Conservation (phyloP, 2,329 filamentous ascomycete species). For the Aspergillus chevalieri region DNA sequence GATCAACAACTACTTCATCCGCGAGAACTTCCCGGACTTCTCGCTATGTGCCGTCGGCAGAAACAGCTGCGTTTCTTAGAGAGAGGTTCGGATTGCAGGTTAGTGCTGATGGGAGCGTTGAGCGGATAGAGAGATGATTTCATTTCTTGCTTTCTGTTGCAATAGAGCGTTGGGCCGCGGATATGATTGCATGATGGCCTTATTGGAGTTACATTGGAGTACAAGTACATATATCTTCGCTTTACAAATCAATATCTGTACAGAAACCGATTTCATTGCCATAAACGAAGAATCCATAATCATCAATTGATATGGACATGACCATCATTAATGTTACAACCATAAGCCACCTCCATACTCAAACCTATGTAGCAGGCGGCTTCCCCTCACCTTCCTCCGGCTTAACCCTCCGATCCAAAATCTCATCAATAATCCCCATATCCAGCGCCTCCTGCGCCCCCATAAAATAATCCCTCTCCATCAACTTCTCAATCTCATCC, state of each 20-base stretch:
- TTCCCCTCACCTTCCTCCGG: slow-evolving; percentile 19
- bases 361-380: slow-evolving; percentile 12
- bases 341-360: background rate
- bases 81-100: slow-evolving; percentile 35
- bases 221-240: background rate
- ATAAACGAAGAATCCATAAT: too few relatives aligned
- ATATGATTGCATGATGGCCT: background rate
- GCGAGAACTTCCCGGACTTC: slow-evolving; percentile 10
- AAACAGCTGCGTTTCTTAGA: slow-evolving; percentile 32
- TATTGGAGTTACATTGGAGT: background rate
- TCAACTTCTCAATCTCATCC: slow-evolving; percentile 83
- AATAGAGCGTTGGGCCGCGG: background rate
- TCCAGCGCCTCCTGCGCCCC: slow-evolving; percentile 81
- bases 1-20: background rate
- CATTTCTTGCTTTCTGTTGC: background rate
- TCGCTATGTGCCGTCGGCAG: slow-evolving; percentile 24
- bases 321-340: slow-evolving; percentile 7
- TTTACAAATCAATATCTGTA: background rate
- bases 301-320: background rate
- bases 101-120: slow-evolving; percentile 28
- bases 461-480: slow-evolving; percentile 96
- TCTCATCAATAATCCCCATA: slow-evolving; percentile 86
- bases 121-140: slow-evolving; percentile 21
- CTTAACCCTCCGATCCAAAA: slow-evolving; percentile 51
- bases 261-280: background rate